Conservation (phyloP, 2,329 filamentous ascomycete genomes). For the Hypoxylon sp. region DNA sequence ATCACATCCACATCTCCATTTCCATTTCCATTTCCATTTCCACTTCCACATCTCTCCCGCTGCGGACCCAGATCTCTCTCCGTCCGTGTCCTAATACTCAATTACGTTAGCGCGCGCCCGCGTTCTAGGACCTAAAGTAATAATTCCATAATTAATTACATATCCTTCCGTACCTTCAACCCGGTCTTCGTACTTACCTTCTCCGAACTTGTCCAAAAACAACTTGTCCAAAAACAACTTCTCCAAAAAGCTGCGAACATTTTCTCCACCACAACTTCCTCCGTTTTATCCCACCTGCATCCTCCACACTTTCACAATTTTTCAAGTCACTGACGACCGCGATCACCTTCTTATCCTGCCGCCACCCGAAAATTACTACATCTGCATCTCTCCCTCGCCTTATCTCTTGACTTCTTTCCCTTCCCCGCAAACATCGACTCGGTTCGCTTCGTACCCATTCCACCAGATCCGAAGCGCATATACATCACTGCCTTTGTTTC, state of each 20-base stretch:
- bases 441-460: constrained; percentile 28
- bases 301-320: constrained; percentile 16
- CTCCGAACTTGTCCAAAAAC: constrained; percentile 34
- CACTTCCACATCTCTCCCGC: not conserved
- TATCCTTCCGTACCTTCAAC: constrained; percentile 5
- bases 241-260: constrained; percentile 9
- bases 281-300: constrained; percentile 34
- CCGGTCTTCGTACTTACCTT: constrained; percentile 29
- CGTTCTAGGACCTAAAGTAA: constrained; percentile 8
- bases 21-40: constrained; percentile 4
- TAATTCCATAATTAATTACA: constrained; percentile 3
- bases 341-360: constrained; percentile 13
- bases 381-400: constrained; percentile 4
- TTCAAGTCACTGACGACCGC: constrained; percentile 4
- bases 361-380: constrained; percentile 12
- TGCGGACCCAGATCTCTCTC: constrained; percentile 21
- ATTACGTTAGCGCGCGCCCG: constrained; percentile 28
- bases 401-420: not conserved
- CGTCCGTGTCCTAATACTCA: constrained; percentile 14
- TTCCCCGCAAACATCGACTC: constrained; percentile 5
- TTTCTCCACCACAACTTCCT: constrained; percentile 33
- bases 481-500: constrained; percentile 31
- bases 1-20: constrained; percentile 1
- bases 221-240: constrained; percentile 32
- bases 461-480: constrained; percentile 11